phyloP scores from a whole-genome alignment of 805 yeast genomes.

The Ogataea siamensis region DNA sequence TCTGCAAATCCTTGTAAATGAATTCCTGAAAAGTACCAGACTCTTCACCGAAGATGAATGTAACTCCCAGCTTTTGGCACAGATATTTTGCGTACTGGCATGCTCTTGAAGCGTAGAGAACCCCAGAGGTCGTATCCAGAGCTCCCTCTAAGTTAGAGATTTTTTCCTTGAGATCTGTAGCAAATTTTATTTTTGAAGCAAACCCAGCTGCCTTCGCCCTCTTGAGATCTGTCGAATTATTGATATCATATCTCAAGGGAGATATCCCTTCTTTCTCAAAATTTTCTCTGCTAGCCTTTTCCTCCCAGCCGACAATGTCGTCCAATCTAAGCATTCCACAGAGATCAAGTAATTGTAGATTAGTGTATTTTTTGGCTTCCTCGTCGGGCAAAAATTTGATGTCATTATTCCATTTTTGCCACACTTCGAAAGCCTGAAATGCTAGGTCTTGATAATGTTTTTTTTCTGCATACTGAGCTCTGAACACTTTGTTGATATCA shows the following conservation, averaged over 20 bases:
- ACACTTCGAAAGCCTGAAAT: constrained; percentile 26
- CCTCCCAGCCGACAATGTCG: constrained; percentile 29
- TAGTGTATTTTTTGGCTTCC: constrained; percentile 26
- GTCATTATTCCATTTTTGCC: constrained; percentile 29
- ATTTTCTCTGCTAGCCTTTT: constrained; percentile 22
- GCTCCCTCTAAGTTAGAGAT: constrained; percentile 23
- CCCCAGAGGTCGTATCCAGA: constrained; percentile 35
- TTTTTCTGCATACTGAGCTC: constrained; percentile 40
- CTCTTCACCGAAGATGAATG: constrained; percentile 33
- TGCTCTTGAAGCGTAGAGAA: constrained; percentile 37
- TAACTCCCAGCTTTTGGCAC: constrained; percentile 33
- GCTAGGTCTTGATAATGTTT: constrained; percentile 35
- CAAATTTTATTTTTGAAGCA: constrained; percentile 26
- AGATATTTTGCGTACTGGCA: constrained; percentile 31
- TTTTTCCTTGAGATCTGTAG: constrained; percentile 17
- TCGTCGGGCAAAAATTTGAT: constrained; percentile 23
- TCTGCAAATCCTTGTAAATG: constrained; percentile 17
- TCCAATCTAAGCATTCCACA: constrained; percentile 33
- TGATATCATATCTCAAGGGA: constrained; percentile 32
- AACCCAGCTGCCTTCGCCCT: constrained; percentile 34
- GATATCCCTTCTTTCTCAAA: constrained; percentile 30
- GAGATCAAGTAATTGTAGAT: constrained; percentile 27
- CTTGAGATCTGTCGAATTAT: constrained; percentile 28
- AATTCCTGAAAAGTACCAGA: constrained; percentile 30
- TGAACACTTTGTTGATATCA: constrained; percentile 39